Base-by-base conservation (phyloP, 2,329 filamentous ascomycete species). In the Pseudogymnoascus sp. region DNA sequence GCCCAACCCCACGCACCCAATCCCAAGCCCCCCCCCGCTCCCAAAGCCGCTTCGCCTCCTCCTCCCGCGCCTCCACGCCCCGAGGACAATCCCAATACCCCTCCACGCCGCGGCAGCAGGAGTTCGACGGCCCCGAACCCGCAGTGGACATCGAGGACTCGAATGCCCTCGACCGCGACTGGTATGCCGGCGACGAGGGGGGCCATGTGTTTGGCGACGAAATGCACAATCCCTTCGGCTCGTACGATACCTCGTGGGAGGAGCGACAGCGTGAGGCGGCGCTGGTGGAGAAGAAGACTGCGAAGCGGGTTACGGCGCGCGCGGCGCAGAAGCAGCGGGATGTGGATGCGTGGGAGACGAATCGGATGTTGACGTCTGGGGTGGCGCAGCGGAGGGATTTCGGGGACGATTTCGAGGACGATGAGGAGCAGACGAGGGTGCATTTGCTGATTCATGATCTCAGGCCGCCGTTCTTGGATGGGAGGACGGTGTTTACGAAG, bases 301-400 rank as follows among this genome's bases (percentile, higher is more conserved):
- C 87, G 84, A 70, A 84, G 81, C 70, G 84, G 79, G 82, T 89
- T 73, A 91, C 86, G 72, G 89, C 89, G 50, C 84, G 90, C 60
- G 87, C 88, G 65, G 82, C 91, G 64, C 91, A 96, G 76, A 90
- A 93, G 70, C 91, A 96, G 74, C 92, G 90, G 73, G 95, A 99
- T 72, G 92, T 95, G 46, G 95, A 99, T 76, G 93, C 93, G 0
- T 99, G 95, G 95, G 96, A 99, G 76, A 95, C 93, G 14, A 99
- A 99, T 74, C 90, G 95, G 64, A 98, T 99, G 95, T 82, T 99
- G 65, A 95, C 93, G 1, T 97, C 93, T 19, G 93, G 93, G 63
- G 93, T 99, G 16, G 95, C 95, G 16, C 96, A 99, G 75, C 82
- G 93, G 71, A 82, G 91, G 68, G 90, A 95, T 70, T 85, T 91